Conservation (phyloP, 2,329 filamentous ascomycete species). For the Diaporthe citriasiana region DNA sequence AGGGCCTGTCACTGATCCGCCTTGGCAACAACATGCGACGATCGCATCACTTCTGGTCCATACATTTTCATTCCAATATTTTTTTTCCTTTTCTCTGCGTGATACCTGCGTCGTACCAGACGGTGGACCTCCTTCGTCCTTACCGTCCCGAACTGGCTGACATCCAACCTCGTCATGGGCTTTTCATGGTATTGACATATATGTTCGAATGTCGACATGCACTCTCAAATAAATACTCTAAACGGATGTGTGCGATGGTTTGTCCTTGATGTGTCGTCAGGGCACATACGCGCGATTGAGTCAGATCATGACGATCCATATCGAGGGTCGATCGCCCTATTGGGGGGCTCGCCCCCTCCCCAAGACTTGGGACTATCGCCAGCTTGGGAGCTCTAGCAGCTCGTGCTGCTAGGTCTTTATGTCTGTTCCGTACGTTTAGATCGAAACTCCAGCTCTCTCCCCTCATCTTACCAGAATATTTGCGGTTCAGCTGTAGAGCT, state of each 20-base stretch:
- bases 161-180: not conserved
- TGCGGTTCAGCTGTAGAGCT: not conserved
- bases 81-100: not conserved
- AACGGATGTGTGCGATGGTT: not conserved
- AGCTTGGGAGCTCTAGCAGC: conserved; percentile 30
- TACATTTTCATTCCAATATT: no score
- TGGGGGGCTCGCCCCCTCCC: not conserved
- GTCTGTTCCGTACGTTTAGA: not conserved
- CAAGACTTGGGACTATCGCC: conserved; percentile 4
- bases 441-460: not conserved
- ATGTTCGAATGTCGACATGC: not conserved
- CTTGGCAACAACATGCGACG: conserved; percentile 29
- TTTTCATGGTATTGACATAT: not conserved
- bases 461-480: not conserved
- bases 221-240: not conserved
- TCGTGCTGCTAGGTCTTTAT: not conserved
- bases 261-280: conserved; percentile 7
- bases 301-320: conserved; percentile 28
- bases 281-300: not conserved
- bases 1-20: conserved; percentile 28
- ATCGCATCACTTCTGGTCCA: conserved; percentile 17
- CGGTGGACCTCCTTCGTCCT: not conserved
- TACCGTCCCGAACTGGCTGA: not conserved
- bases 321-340: not conserved
- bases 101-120: not conserved